A percentile compares a stretch with the other conserved stretches of the same genome.
phyloP scores from a whole-genome alignment of 768 basidiomycete species.

The Boletus bicolor region DNA sequence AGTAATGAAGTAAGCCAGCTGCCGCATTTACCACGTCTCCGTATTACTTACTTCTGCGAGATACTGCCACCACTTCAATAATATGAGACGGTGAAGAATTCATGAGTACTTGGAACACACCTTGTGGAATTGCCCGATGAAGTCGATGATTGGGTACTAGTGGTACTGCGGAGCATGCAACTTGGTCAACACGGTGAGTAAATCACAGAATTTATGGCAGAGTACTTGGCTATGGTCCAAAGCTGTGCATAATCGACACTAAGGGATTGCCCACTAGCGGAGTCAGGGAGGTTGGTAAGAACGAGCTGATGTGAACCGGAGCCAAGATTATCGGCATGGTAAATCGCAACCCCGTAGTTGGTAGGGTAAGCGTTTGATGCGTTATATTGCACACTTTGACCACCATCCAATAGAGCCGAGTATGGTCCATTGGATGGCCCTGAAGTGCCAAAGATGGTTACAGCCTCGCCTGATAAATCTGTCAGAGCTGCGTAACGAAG shows the following conservation, averaged over 20 bases:
- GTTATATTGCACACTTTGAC: constrained; percentile 18
- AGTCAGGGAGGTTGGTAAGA: constrained; percentile 32
- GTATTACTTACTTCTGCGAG: constrained; percentile 13
- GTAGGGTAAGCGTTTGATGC: constrained; percentile 17
- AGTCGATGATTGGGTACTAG: not conserved
- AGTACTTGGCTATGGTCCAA: constrained; percentile 21
- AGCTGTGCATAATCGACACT: constrained; percentile 35
- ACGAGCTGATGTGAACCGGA: constrained; percentile 35
- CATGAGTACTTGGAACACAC: not conserved
- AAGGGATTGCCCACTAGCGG: constrained; percentile 17
- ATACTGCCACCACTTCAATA: not conserved
- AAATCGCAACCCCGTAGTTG: constrained; percentile 33
- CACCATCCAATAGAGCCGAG: constrained; percentile 36
- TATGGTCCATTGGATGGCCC: constrained; percentile 37
- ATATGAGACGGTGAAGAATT: not conserved
- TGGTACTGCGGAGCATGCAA: not conserved
- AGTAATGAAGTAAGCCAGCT: not conserved
- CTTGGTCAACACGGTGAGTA: not conserved
- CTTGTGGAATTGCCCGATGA: not conserved
- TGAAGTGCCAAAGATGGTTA: constrained; percentile 45
- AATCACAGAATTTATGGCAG: not conserved
- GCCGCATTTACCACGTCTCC: not conserved
- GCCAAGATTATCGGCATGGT: constrained; percentile 37
- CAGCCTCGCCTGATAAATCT: constrained; percentile 35
- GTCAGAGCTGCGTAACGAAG: not conserved